These are phyloP conservation scores for Nitzschia sp. DNA, from an alignment of 108 stramenopile species.

Conservation along the genomic window DNA sequence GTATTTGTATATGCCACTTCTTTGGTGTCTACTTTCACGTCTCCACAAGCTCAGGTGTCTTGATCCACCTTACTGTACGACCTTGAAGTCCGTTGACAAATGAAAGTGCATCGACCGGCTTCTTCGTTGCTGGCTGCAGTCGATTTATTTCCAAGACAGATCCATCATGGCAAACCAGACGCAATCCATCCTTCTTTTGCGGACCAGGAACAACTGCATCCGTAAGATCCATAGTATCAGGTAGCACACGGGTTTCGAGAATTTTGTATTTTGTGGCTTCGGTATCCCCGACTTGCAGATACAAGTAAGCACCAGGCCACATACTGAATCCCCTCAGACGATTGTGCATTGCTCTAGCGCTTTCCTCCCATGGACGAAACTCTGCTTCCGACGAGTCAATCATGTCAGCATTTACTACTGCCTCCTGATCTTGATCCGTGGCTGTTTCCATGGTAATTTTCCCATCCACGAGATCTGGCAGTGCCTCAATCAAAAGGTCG, in stretches of 20 bases:
- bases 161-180: constrained; percentile 87
- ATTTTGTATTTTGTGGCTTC: constrained; percentile 71
- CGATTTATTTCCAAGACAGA: constrained; percentile 85
- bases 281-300: constrained; percentile 65
- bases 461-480: constrained; percentile 76
- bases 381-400: constrained; percentile 79
- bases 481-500: constrained; percentile 63
- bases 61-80: constrained; percentile 52
- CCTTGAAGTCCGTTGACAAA: constrained; percentile 95
- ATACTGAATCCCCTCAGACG: constrained; percentile 89
- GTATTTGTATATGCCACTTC: no score
- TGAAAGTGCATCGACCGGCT: constrained; percentile 90
- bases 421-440: constrained; percentile 76
- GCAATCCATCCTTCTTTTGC: constrained; percentile 78
- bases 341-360: constrained; percentile 83
- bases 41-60: constrained; percentile 7
- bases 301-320: constrained; percentile 93
- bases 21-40: background rate
- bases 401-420: constrained; percentile 83
- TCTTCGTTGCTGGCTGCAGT: constrained; percentile 90
- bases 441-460: constrained; percentile 81
- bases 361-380: constrained; percentile 59
- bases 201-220: constrained; percentile 63
- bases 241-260: constrained; percentile 64
- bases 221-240: constrained; percentile 45